These are phyloP conservation scores for Kernera saxatilis DNA, from an alignment of 345 rosid species.

Conservation along the genomic window DNA sequence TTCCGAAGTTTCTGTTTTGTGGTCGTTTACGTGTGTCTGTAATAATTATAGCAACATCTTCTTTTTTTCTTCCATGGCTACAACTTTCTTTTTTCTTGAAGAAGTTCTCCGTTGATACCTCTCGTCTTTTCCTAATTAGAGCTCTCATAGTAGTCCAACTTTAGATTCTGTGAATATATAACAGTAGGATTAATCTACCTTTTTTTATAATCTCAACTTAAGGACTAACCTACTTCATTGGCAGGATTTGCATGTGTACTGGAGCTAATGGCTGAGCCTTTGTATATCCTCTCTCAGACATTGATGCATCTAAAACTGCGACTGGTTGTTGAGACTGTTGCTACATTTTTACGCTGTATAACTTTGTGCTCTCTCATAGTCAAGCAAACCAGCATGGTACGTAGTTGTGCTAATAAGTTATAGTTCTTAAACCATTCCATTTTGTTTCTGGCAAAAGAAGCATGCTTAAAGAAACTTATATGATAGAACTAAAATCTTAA, in stretches of 20 bases:
- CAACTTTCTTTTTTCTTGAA: not conserved
- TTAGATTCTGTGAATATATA: not conserved
- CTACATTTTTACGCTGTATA: conserved; percentile 73
- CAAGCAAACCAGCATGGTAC: conserved; percentile 59
- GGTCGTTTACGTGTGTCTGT: not conserved
- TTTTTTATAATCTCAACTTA: not conserved
- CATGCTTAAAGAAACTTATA: not conserved
- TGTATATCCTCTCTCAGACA: conserved; percentile 84
- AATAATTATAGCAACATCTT: not conserved
- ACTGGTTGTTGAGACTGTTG: conserved; percentile 69
- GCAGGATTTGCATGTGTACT: conserved; percentile 78
- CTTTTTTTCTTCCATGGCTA: not conserved
- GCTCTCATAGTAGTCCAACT: not conserved
- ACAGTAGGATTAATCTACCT: not conserved
- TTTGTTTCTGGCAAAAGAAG: not conserved
- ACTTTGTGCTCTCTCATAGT: conserved; percentile 66
- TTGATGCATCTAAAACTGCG: conserved; percentile 66
- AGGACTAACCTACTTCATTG: conserved; percentile 19
- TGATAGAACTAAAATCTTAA: not conserved
- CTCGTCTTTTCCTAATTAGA: not conserved
- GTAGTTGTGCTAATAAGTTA: not conserved
- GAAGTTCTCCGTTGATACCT: not conserved
- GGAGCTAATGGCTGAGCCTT: conserved; percentile 90
- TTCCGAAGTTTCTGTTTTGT: not conserved
- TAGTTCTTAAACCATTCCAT: not conserved